These are phyloP conservation scores for Dothistroma pini DNA, from an alignment of 2,329 filamentous ascomycete species.

Conservation along the genomic window DNA sequence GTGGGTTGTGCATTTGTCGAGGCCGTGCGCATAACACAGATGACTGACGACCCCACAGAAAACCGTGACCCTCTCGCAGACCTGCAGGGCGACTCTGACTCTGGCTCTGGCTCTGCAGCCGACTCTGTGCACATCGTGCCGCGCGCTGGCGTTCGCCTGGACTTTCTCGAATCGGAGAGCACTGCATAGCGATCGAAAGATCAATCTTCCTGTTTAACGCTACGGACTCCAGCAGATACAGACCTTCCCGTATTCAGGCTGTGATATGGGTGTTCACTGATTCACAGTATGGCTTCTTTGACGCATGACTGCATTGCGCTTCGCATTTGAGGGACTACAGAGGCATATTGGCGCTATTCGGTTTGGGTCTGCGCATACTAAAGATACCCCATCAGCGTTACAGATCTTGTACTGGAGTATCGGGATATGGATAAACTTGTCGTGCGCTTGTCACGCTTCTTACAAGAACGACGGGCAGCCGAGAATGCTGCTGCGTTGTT, in stretches of 20 bases:
- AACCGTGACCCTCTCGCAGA: conserved; percentile 14
- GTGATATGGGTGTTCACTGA: background rate
- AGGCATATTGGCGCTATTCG: conserved; percentile 3
- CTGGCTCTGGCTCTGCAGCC: conserved; percentile 17
- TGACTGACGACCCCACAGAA: conserved; percentile 8
- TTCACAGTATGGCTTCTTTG: background rate
- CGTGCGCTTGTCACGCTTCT: background rate
- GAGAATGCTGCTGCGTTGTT: too few species aligned
- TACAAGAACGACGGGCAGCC: too few species aligned
- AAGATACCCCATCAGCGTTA: conserved; percentile 22
- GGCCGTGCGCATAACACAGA: background rate
- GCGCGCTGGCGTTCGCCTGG: conserved; percentile 25
- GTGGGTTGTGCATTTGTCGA: background rate
- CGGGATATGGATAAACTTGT: background rate
- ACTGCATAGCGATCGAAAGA: background rate
- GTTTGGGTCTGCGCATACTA: conserved; percentile 10
- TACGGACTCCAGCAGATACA: too few species aligned
- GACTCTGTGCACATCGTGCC: conserved; percentile 13
- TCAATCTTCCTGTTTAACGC: background rate
- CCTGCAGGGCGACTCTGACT: conserved; percentile 8
- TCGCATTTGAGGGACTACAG: conserved; percentile 1
- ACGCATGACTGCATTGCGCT: background rate
- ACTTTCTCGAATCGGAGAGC: conserved; percentile 21
- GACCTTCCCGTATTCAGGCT: background rate
- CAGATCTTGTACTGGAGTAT: conserved; percentile 2